phyloP scores from a whole-genome alignment of 2,329 filamentous ascomycete species.

The Fusarium nygamai region DNA sequence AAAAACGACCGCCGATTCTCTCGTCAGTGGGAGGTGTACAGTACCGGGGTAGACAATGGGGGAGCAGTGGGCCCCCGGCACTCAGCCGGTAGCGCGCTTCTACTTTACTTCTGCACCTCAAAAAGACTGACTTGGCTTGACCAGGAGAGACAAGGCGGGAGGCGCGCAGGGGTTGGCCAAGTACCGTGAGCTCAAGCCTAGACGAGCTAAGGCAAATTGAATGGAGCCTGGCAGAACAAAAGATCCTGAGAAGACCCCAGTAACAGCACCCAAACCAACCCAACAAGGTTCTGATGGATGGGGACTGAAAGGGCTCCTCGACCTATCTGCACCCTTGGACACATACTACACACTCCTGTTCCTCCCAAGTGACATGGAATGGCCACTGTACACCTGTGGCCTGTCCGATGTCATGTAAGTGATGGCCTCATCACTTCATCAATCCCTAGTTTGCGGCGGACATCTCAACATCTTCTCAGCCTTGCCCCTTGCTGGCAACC shows the following conservation, averaged over 20 bases:
- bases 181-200: constrained; percentile 30
- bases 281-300: constrained; percentile 17
- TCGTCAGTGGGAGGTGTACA: constrained; percentile 9
- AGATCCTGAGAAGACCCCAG: constrained; percentile 23
- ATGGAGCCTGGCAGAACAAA: constrained; percentile 32
- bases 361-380: neutral
- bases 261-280: constrained; percentile 5
- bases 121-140: constrained; percentile 5
- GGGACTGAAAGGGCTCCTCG: constrained; percentile 1
- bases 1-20: constrained; percentile 15
- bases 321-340: neutral
- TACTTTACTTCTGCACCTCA: constrained; percentile 27
- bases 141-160: constrained; percentile 30
- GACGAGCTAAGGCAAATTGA: constrained; percentile 19
- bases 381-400: neutral
- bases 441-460: neutral
- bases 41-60: constrained; percentile 24
- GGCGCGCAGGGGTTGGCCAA: constrained; percentile 34
- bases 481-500: neutral
- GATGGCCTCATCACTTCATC: constrained; percentile 9
- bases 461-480: constrained; percentile 3
- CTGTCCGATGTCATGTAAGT: neutral
- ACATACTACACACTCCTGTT: neutral
- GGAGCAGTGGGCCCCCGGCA: constrained; percentile 36
- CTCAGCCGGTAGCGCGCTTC: constrained; percentile 37